These are phyloP conservation scores for Blastomyces gilchristii DNA, from an alignment of 2,329 filamentous ascomycete genomes.

Conservation along the genomic window DNA sequence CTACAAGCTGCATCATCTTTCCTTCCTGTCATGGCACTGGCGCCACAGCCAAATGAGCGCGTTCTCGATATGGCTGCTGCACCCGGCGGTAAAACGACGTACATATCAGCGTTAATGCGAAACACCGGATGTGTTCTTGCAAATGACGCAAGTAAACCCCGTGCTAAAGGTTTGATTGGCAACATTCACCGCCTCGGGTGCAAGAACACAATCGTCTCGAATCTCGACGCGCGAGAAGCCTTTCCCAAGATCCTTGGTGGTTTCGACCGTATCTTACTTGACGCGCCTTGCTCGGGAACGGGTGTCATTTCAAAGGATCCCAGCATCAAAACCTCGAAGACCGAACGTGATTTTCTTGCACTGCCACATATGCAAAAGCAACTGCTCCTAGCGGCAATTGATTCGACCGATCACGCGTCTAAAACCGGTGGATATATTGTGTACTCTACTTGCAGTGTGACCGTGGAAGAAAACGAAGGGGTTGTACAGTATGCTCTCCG, in stretches of 20 bases:
- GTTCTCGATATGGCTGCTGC: slow-evolving; percentile 91
- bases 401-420: slow-evolving; percentile 81
- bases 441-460: slow-evolving; percentile 93
- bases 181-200: slow-evolving; percentile 92
- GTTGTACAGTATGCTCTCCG: slow-evolving; percentile 89
- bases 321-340: slow-evolving; percentile 97
- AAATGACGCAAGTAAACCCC: slow-evolving; percentile 88
- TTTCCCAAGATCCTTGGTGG: slow-evolving; percentile 93
- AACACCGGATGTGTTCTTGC: slow-evolving; percentile 94
- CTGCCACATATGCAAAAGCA: slow-evolving; percentile 94
- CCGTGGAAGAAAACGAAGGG: slow-evolving; percentile 84
- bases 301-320: slow-evolving; percentile 97
- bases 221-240: slow-evolving; percentile 77
- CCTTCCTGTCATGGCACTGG: slow-evolving; percentile 92
- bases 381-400: slow-evolving; percentile 81
- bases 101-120: slow-evolving; percentile 93
- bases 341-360: slow-evolving; percentile 84
- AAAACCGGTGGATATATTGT: slow-evolving; percentile 93
- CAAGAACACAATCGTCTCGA: slow-evolving; percentile 89
- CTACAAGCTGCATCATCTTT: slow-evolving; percentile 94
- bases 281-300: slow-evolving; percentile 92
- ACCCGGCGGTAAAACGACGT: slow-evolving; percentile 91
- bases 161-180: slow-evolving; percentile 93
- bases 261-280: slow-evolving; percentile 87
- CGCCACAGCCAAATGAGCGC: slow-evolving; percentile 84